phyloP scores from a whole-genome alignment of 495 filamentous ascomycete genomes.

The Xanthoparmelia taractica region DNA sequence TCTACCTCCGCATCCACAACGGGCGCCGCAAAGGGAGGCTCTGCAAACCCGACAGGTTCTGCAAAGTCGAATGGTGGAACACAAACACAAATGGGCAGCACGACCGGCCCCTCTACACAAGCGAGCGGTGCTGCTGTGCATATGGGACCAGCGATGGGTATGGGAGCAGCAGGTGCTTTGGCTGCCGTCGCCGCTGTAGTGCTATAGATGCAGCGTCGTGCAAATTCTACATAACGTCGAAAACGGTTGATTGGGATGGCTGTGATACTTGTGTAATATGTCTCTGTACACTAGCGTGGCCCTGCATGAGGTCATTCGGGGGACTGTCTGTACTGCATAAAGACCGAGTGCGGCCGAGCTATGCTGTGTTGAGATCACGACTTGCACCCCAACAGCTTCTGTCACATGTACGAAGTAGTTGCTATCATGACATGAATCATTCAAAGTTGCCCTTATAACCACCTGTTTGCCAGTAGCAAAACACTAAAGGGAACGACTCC shows the following conservation, averaged over 20 bases:
- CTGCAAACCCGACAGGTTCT: slow-evolving; percentile 1
- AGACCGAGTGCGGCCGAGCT: not conserved
- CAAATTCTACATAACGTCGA: not conserved
- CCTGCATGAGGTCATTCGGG: not conserved
- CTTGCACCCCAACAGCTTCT: not conserved
- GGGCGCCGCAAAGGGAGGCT: not conserved
- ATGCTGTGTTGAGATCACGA: not conserved
- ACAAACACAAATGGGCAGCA: not conserved
- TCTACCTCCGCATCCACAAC: slow-evolving; percentile 3
- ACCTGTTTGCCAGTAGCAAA: not conserved
- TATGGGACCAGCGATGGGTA: slow-evolving; percentile 4
- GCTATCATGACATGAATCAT: not conserved
- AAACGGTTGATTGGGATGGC: not conserved
- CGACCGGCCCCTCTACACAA: not conserved
- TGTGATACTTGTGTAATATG: not conserved
- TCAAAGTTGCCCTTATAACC: not conserved
- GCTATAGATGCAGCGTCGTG: not conserved
- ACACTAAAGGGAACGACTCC: not conserved
- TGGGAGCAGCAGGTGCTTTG: slow-evolving; percentile 4
- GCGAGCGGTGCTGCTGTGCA: slow-evolving; percentile 2
- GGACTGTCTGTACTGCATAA: not conserved
- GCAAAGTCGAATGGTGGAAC: not conserved
- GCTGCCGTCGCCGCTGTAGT: not conserved
- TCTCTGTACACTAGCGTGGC: not conserved
- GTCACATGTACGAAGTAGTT: not conserved